A percentile compares a stretch with the other conserved stretches of the same genome.
Conservation (phyloP, 176 grass and related monocot genomes). For the Ampelocalamus luodianensis region DNA sequence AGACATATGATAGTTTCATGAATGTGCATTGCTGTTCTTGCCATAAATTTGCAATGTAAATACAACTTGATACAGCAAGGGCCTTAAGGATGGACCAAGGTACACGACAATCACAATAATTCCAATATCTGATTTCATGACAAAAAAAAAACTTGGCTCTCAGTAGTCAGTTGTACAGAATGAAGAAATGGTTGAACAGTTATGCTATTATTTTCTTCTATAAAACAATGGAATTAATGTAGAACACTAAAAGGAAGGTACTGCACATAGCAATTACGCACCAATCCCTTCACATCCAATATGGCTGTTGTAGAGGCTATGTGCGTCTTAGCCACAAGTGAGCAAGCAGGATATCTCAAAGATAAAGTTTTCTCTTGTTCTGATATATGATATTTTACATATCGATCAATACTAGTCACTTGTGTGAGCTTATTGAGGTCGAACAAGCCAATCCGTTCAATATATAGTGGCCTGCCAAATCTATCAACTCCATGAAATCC, state of each 20-base stretch:
- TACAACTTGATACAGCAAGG: slow-evolving; percentile 17
- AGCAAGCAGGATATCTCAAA: slow-evolving; percentile 87
- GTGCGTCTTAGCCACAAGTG: slow-evolving; percentile 73
- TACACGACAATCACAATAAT: slow-evolving; percentile 25
- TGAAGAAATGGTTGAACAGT: slow-evolving; percentile 34
- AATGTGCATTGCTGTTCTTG: slow-evolving; percentile 26
- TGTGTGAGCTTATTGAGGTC: slow-evolving; percentile 71
- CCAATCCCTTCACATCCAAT: slow-evolving; percentile 89
- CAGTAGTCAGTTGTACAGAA: slow-evolving; percentile 1
- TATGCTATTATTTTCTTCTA: slow-evolving; percentile 39
- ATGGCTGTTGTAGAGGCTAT: slow-evolving; percentile 83
- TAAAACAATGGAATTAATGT: slow-evolving; percentile 35
- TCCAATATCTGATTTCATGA: slow-evolving; percentile 35
- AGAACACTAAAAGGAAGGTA: slow-evolving; percentile 17
- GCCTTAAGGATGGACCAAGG: slow-evolving; percentile 33
- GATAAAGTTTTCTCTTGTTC: slow-evolving; percentile 93
- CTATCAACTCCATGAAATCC: slow-evolving; percentile 97
- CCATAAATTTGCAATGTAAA: neutral
- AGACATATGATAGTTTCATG: slow-evolving; percentile 38
- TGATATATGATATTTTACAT: slow-evolving; percentile 86
- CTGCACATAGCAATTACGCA: slow-evolving; percentile 47
- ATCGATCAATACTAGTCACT: slow-evolving; percentile 73
- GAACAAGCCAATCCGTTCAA: slow-evolving; percentile 78
- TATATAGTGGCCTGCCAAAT: slow-evolving; percentile 84
- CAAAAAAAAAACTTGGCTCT: neutral